Evolutionary conservation across 1,284 basidiomycete genomes (phyloP).

Genomic region (Coriolopsis trogii): DNA sequence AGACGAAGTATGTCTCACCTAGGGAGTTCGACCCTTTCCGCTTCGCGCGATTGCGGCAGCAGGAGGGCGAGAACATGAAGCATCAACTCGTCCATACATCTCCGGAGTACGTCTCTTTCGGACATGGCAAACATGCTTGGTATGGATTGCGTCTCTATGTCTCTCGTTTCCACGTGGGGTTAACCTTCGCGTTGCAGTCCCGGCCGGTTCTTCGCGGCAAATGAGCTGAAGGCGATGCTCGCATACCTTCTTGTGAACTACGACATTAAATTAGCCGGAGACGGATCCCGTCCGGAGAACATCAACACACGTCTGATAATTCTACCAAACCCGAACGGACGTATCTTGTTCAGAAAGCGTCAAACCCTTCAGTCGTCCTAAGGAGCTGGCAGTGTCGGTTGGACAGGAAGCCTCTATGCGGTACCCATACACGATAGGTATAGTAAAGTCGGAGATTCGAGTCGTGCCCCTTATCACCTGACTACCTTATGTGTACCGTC

Average conservation of each 20-base stretch:
- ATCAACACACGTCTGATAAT: background rate
- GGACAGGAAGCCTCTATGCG: too few relatives aligned
- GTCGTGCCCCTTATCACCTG: too few relatives aligned
- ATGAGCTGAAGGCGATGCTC: slow-evolving; percentile 20
- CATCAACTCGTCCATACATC: slow-evolving; percentile 32
- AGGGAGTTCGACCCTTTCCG: slow-evolving; percentile 46
- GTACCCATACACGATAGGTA: too few relatives aligned
- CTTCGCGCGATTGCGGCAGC: slow-evolving; percentile 43
- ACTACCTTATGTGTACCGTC: too few relatives aligned
- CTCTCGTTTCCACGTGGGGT: too few relatives aligned
- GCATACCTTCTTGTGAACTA: slow-evolving; percentile 19
- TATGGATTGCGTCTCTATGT: slow-evolving; percentile 11
- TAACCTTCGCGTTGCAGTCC: slow-evolving; percentile 6
- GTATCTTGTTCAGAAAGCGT: slow-evolving; percentile 16
- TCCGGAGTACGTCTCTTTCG: slow-evolving; percentile 30
- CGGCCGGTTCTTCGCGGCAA: slow-evolving; percentile 23
- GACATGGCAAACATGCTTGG: slow-evolving; percentile 34
- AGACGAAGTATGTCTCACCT: slow-evolving; percentile 41
- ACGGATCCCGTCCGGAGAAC: slow-evolving; percentile 27
- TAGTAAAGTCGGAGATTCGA: too few relatives aligned
- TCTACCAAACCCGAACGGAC: background rate
- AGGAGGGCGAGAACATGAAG: slow-evolving; percentile 20
- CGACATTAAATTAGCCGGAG: slow-evolving; percentile 38
- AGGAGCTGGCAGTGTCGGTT: too few relatives aligned
- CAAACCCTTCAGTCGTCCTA: background rate